A percentile compares a stretch with the other conserved stretches of the same genome.
Conservation (phyloP, 2,329 filamentous ascomycete species). For the Colletotrichum navitas region DNA sequence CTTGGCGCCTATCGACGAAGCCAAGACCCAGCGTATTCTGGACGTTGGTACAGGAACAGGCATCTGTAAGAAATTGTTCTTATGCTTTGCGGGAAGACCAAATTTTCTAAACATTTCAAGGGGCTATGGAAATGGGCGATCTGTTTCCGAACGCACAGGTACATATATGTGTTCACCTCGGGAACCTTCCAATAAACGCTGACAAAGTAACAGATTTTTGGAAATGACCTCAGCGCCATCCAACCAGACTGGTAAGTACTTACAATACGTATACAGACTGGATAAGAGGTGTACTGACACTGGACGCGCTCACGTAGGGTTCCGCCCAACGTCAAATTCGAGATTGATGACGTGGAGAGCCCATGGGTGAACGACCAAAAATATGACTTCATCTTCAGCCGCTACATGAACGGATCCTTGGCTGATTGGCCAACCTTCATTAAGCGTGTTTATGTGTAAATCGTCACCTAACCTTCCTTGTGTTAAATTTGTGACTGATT, state of each 20-base stretch:
- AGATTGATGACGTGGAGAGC: slow-evolving; percentile 74
- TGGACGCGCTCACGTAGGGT: slow-evolving; percentile 50
- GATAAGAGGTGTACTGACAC: background rate
- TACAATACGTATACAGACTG: no score
- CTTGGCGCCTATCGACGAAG: slow-evolving; percentile 47
- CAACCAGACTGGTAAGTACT: slow-evolving; percentile 25
- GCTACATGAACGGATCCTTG: slow-evolving; percentile 29
- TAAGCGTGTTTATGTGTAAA: slow-evolving; percentile 47
- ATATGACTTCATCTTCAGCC: slow-evolving; percentile 51
- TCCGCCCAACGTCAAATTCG: slow-evolving; percentile 74
- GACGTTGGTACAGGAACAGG: slow-evolving; percentile 60
- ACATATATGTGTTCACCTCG: background rate
- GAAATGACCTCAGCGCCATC: slow-evolving; percentile 48
- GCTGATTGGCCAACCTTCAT: slow-evolving; percentile 28
- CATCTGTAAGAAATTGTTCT: slow-evolving; percentile 48
- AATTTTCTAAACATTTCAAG: slow-evolving; percentile 19
- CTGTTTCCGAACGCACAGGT: slow-evolving; percentile 49
- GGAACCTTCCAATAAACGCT: slow-evolving; percentile 40
- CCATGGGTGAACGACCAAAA: slow-evolving; percentile 53
- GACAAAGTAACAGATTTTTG: slow-evolving; percentile 53
- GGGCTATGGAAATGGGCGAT: slow-evolving; percentile 57
- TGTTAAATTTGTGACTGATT: background rate
- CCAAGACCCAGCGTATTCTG: slow-evolving; percentile 51
- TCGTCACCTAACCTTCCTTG: slow-evolving; percentile 48
- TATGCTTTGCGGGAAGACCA: no score